These are phyloP conservation scores for Sugiyamaella chiloensis DNA, from an alignment of 805 yeast species.

Conservation along the genomic window DNA sequence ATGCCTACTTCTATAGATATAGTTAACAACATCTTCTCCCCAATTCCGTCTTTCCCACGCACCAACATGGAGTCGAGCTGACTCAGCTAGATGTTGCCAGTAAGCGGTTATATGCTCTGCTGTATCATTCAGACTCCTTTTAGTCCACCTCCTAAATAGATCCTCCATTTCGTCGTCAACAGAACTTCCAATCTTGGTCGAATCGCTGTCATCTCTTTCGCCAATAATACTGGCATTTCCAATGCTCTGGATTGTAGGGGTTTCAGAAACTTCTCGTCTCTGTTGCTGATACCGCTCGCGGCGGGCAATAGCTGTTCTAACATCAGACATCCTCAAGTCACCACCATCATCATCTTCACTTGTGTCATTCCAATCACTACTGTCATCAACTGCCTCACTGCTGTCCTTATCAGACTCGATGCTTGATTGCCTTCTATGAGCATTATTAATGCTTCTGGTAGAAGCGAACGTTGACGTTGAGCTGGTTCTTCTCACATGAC, in stretches of 20 bases:
- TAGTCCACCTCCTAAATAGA: neutral
- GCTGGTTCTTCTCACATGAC: slow-evolving; percentile 13
- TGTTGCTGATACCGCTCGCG: neutral
- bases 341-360: slow-evolving; percentile 15
- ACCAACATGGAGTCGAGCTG: slow-evolving; percentile 19
- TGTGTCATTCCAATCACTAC: slow-evolving; percentile 21
- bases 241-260: neutral
- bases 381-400: slow-evolving; percentile 11
- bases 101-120: slow-evolving; percentile 22
- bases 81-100: slow-evolving; percentile 17
- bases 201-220: neutral
- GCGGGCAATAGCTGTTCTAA: slow-evolving; percentile 2
- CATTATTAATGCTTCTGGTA: slow-evolving; percentile 10
- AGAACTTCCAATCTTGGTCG: neutral
- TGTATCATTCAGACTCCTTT: slow-evolving; percentile 8
- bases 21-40: slow-evolving; percentile 21
- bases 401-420: slow-evolving; percentile 25
- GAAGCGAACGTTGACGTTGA: slow-evolving; percentile 28
- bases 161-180: neutral
- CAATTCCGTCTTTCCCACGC: slow-evolving; percentile 22
- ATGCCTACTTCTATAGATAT: slow-evolving; percentile 11
- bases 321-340: slow-evolving; percentile 12
- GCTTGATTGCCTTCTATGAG: neutral
- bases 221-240: neutral
- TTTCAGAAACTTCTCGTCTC: neutral